Evolutionary conservation across 163 green algal genomes (phyloP), one percentile per base, ranked within the genome.

Genomic region (Scenedesmus sp.): DNA sequence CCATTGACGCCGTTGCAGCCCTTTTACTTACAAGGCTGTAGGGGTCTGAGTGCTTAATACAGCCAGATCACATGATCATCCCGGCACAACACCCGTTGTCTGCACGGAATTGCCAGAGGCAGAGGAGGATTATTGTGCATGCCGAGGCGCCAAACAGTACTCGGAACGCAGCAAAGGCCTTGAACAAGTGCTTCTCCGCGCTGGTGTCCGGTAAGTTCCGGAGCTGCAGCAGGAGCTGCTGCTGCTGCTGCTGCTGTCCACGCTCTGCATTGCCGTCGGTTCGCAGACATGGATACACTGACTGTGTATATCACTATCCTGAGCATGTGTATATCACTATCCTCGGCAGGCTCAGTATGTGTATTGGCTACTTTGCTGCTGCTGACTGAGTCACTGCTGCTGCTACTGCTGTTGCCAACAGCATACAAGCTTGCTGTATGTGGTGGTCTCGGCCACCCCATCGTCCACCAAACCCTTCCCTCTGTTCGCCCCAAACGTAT

Each of bases 1-100:
- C n/a, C n/a, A n/a, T n/a, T n/a, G n/a, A n/a, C n/a, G n/a, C n/a
- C n/a, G n/a, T n/a, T n/a, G n/a, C n/a, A n/a, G n/a, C n/a, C n/a
- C n/a, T n/a, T n/a, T n/a, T n/a, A n/a, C n/a, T n/a, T n/a, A n/a
- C n/a, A n/a, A n/a, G n/a, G n/a, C n/a, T n/a, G n/a, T n/a, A n/a
- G n/a, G n/a, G n/a, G n/a, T n/a, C n/a, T n/a, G n/a, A n/a, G n/a
- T n/a, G n/a, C n/a, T n/a, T n/a, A n/a, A 40, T 10, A 22, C 65
- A 76, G 30, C 30, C 65, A 40, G 65, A 76, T 76, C 65, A 76
- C 65, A 76, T 76, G 65, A 76, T 76, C 65, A 30, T 76, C 65
- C 30, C 56, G 56, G 56, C 65, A 76, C 65, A 40, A 76, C 65
- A 40, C 30, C 65, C 30, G 65, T 24, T 76, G 65, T n/a, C 20